phyloP scores from a whole-genome alignment of 1,139 yeast species.

The Pichia sp. region DNA sequence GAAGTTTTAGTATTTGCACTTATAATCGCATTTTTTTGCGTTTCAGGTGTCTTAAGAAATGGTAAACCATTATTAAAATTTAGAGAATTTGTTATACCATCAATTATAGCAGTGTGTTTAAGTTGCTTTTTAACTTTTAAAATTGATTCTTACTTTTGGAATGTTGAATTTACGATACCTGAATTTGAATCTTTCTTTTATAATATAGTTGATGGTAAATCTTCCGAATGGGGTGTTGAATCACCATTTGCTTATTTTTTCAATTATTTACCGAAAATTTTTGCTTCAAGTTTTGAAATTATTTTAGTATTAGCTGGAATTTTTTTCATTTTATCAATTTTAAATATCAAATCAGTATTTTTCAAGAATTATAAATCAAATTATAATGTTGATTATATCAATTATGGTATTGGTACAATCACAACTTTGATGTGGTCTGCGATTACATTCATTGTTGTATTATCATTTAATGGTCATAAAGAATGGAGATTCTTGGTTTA shows the following conservation, averaged over 20 bases:
- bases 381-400: constrained; percentile 32
- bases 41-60: constrained; percentile 8
- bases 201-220: constrained; percentile 67
- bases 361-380: constrained; percentile 32
- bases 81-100: constrained; percentile 34
- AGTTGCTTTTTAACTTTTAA: constrained; percentile 33
- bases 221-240: constrained; percentile 79
- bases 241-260: constrained; percentile 66
- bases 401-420: constrained; percentile 32
- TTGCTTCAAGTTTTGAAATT: constrained; percentile 9
- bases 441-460: constrained; percentile 45
- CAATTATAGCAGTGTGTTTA: constrained; percentile 24
- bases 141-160: constrained; percentile 79
- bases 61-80: constrained; percentile 24
- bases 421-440: constrained; percentile 42
- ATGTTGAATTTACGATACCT: constrained; percentile 42
- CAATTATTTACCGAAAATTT: constrained; percentile 48
- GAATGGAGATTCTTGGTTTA: constrained; percentile 91
- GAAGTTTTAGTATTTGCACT: constrained; percentile 64
- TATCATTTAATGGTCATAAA: constrained; percentile 86
- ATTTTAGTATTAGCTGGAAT: constrained; percentile 44
- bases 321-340: constrained; percentile 33
- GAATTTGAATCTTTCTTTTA: constrained; percentile 67
- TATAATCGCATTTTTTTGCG: constrained; percentile 23
- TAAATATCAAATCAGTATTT: not conserved